A percentile compares a stretch with the other conserved stretches of the same genome.
These are phyloP conservation scores for Hypoxylon rickii DNA, from an alignment of 495 filamentous ascomycete species.

Conservation along the genomic window DNA sequence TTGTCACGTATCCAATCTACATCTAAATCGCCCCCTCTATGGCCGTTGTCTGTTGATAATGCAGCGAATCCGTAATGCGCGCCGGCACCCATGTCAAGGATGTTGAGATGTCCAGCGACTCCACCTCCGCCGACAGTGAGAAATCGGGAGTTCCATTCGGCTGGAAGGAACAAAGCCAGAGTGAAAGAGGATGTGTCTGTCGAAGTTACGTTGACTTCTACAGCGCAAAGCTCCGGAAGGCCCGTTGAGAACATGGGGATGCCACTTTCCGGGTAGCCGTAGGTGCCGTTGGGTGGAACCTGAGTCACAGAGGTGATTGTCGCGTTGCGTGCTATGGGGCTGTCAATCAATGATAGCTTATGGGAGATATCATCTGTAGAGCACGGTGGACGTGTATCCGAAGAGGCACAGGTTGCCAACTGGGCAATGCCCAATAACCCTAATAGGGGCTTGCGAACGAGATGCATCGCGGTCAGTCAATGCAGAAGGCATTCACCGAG, in stretches of 20 bases:
- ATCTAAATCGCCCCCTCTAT: constrained; percentile 45
- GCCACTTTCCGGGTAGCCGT: neutral
- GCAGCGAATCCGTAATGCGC: constrained; percentile 55
- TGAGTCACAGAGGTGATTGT: constrained; percentile 2
- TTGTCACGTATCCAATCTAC: constrained; percentile 52
- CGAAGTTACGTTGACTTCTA: constrained; percentile 51
- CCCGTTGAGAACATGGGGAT: neutral
- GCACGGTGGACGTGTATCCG: neutral
- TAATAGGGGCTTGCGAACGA: too few relatives aligned
- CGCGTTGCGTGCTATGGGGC: constrained; percentile 6
- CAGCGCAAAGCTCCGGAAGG: constrained; percentile 53
- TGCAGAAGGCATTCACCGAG: too few relatives aligned
- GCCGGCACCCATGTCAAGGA: constrained; percentile 24
- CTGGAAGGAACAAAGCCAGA: constrained; percentile 55
- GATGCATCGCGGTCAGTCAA: too few relatives aligned
- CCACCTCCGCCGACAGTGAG: constrained; percentile 24
- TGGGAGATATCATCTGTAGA: constrained; percentile 1
- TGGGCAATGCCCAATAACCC: neutral
- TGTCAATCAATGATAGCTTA: constrained; percentile 5
- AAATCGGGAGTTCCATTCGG: constrained; percentile 27
- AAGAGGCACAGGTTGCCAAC: neutral
- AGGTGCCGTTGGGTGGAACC: constrained; percentile 9
- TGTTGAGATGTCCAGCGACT: constrained; percentile 19
- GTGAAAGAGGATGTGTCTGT: constrained; percentile 47
- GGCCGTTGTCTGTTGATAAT: constrained; percentile 60